Evolutionary conservation across 2,329 filamentous ascomycete species (phyloP), one percentile per base, ranked within the genome.

Genomic region (Colletotrichum cuscutae): DNA sequence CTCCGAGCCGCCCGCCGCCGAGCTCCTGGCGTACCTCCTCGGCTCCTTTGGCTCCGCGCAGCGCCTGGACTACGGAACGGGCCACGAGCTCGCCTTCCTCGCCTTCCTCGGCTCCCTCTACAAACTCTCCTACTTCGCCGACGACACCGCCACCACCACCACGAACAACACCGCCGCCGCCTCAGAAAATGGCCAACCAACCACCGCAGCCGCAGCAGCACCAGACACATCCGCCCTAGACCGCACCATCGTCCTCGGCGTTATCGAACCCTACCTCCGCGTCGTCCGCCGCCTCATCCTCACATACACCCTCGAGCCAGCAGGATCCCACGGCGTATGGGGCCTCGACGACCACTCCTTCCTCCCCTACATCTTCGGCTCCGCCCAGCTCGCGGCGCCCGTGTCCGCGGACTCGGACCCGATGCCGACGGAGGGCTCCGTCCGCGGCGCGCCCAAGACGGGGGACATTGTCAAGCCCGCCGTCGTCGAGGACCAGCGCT

Each of bases 271-370:
- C 88, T 97, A 97, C 79, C 86, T 97, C n/a, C 85, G 86, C 37
- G 91, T 98, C 2, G 87, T 98, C 58, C 92, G 97, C 52, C 91
- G 89, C 54, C 87, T 99, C 11, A 98, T 99, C 77, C 86, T 94
- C 63, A 96, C 92, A 2, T 99, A 98, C 81, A 98, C 92, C 0
- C 89, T 99, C 24, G 97, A 99, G 80, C 97, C 97, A 4, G 97
- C 97, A 6, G 97, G 97, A 2, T 97, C 96, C 1, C 97, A 98
- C 80, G 97, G 97, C 3, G 97, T 99, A 24, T 99, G 97, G 97
- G 97, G 97, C 24, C 88, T 99, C n/a, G 97, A 99, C 80, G 97
- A 99, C 81, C 96, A 99, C 83, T 95, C 91, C 9, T 98, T 99
- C 81, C 82, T 97, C 30, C 94, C 97, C 0, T 99, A 98, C 82